Evolutionary conservation across 805 yeast species (phyloP).

Genomic region (Groenewaldozyma tartarivorans): DNA sequence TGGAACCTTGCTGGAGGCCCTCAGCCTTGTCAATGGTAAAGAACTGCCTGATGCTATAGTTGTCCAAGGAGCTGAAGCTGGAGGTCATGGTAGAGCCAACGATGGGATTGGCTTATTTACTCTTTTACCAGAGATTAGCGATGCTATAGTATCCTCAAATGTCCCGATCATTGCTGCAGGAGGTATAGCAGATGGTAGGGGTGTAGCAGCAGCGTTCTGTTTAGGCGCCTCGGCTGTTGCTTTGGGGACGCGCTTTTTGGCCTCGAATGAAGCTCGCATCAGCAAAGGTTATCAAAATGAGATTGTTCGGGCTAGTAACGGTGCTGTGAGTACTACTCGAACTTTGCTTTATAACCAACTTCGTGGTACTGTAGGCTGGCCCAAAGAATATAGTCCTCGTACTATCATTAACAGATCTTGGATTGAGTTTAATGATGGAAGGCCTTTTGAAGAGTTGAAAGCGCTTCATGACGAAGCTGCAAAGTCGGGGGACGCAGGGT

Average conservation of each 20-base stretch:
- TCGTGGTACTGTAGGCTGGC: background rate
- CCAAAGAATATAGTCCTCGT: background rate
- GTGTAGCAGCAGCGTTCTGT: background rate
- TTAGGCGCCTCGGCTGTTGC: background rate
- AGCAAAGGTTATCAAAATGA: background rate
- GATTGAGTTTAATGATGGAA: background rate
- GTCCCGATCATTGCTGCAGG: background rate
- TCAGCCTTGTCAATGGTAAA: background rate
- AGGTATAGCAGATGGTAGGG: background rate
- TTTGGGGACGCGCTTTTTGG: background rate
- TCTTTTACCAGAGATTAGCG: background rate
- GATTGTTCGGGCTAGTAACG: background rate
- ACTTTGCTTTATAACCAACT: background rate
- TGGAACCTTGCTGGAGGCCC: background rate
- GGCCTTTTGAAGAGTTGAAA: background rate
- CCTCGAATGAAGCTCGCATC: background rate
- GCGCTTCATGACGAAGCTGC: background rate
- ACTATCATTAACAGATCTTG: background rate
- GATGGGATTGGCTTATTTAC: background rate
- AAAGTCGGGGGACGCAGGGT: background rate
- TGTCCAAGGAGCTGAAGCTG: background rate
- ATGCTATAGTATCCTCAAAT: too few relatives aligned
- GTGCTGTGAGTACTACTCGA: background rate
- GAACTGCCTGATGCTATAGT: background rate
- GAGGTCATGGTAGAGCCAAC: background rate